A percentile compares a stretch with the other conserved stretches of the same genome.
Evolutionary conservation across 805 yeast genomes (phyloP).

Genomic region (Zygoascus biomembranicola): DNA sequence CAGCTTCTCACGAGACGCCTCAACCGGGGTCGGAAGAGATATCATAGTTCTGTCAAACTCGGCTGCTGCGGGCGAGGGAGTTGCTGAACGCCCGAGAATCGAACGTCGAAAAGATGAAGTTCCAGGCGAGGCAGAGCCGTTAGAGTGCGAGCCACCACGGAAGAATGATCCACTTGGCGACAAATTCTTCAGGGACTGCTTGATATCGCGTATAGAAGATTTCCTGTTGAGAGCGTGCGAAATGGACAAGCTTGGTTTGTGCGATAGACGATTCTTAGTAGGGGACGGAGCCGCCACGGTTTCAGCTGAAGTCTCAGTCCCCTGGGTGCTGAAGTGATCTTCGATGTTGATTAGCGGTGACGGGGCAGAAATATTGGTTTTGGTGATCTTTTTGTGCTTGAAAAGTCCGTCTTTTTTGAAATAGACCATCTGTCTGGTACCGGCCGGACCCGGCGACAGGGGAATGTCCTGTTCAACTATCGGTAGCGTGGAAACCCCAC

Average conservation of each 20-base stretch:
- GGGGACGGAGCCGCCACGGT: neutral
- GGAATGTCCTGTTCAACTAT: neutral
- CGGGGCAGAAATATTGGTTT: neutral
- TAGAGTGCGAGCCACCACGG: neutral
- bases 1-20: conserved; percentile 46
- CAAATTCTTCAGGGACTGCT: conserved; percentile 9
- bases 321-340: neutral
- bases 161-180: conserved; percentile 7
- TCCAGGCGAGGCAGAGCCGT: conserved; percentile 4
- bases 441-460: neutral
- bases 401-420: neutral
- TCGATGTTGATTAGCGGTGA: neutral
- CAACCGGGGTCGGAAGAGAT: conserved; percentile 52
- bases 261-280: conserved; percentile 1
- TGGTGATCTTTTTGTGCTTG: neutral
- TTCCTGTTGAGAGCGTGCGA: neutral
- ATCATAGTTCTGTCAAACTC: conserved; percentile 35
- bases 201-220: conserved; percentile 11
- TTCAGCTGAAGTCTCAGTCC: neutral
- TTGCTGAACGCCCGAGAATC: conserved; percentile 3
- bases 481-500: neutral
- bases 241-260: conserved; percentile 5
- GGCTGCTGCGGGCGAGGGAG: neutral
- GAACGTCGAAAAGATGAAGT: conserved; percentile 5
- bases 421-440: neutral